Percentiles rank a stretch among this genome's conserved stretches.
Conservation (phyloP, 768 basidiomycete species). For the Rubroboletus satanas region DNA sequence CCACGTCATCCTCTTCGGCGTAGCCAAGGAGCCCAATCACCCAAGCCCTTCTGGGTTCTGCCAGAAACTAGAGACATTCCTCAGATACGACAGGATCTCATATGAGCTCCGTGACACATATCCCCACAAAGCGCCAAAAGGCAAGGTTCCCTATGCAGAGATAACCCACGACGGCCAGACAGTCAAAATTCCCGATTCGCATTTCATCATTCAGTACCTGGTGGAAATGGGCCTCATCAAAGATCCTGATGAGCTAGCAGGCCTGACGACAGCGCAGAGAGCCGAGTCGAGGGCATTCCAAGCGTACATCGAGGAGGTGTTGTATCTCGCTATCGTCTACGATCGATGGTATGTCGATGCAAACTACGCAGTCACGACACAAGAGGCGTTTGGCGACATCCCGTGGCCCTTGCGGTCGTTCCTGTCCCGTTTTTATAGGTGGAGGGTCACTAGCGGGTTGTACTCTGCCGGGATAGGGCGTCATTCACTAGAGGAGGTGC, state of each 20-base stretch:
- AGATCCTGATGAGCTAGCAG: slow-evolving; percentile 28
- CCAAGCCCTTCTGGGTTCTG: slow-evolving; percentile 32
- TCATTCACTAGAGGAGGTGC: slow-evolving; percentile 32
- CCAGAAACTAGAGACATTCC: slow-evolving; percentile 33
- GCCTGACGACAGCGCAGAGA: slow-evolving; percentile 24
- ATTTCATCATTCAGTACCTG: slow-evolving; percentile 33
- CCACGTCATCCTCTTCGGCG: slow-evolving; percentile 27
- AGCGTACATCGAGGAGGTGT: slow-evolving; percentile 29
- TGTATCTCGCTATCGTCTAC: slow-evolving; percentile 28
- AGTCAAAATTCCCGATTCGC: slow-evolving; percentile 27
- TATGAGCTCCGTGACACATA: slow-evolving; percentile 27
- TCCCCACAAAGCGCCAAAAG: slow-evolving; percentile 30
- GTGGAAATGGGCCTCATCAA: slow-evolving; percentile 21
- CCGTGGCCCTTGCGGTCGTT: slow-evolving; percentile 23
- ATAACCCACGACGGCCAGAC: slow-evolving; percentile 25
- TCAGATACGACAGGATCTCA: slow-evolving; percentile 23
- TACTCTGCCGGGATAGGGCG: slow-evolving; percentile 28
- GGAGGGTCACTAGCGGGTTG: slow-evolving; percentile 17
- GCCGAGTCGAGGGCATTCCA: slow-evolving; percentile 36
- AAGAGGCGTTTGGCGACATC: slow-evolving; percentile 13
- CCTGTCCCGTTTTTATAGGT: slow-evolving; percentile 19
- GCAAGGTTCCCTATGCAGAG: slow-evolving; percentile 32
- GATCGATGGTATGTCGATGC: slow-evolving; percentile 30
- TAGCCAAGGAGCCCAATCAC: slow-evolving; percentile 16
- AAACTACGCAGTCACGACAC: slow-evolving; percentile 19